phyloP scores from a whole-genome alignment of 805 yeast genomes.

The Pichia paraexigua region DNA sequence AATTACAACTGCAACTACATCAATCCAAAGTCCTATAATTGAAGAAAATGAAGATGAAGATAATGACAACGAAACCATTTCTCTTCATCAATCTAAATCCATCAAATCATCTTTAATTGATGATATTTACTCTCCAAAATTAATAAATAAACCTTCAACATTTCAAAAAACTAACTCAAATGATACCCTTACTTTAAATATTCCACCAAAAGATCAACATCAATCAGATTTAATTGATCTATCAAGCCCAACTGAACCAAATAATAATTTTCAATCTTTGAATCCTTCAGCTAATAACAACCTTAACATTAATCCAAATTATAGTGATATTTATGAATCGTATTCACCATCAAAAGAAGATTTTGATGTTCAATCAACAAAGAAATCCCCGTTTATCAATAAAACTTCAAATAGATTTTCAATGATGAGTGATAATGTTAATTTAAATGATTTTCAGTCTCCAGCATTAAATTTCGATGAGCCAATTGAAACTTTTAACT shows the following conservation, averaged over 20 bases:
- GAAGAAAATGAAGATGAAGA: constrained; percentile 11
- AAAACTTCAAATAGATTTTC: constrained; percentile 4
- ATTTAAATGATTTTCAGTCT: constrained; percentile 15
- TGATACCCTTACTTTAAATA: constrained; percentile 12
- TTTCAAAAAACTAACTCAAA: constrained; percentile 26
- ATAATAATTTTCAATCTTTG: background rate
- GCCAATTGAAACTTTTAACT: constrained; percentile 18
- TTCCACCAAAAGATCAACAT: background rate
- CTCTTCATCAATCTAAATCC: background rate
- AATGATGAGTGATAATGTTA: constrained; percentile 21
- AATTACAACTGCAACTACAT: constrained; percentile 3
- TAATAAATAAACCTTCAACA: constrained; percentile 11
- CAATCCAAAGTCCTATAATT: constrained; percentile 3
- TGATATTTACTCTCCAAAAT: constrained; percentile 3
- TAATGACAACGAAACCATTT: background rate
- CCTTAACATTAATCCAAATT: background rate
- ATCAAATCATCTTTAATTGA: constrained; percentile 2
- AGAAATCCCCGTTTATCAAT: background rate
- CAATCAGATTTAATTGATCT: constrained; percentile 26
- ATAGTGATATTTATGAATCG: constrained; percentile 12
- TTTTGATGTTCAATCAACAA: background rate
- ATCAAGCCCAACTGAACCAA: constrained; percentile 18
- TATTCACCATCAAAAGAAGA: constrained; percentile 4
- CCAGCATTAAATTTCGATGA: constrained; percentile 24
- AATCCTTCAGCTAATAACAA: background rate